Conservation (phyloP, 2,329 filamentous ascomycete genomes). For the Delphinella strobiligena region DNA sequence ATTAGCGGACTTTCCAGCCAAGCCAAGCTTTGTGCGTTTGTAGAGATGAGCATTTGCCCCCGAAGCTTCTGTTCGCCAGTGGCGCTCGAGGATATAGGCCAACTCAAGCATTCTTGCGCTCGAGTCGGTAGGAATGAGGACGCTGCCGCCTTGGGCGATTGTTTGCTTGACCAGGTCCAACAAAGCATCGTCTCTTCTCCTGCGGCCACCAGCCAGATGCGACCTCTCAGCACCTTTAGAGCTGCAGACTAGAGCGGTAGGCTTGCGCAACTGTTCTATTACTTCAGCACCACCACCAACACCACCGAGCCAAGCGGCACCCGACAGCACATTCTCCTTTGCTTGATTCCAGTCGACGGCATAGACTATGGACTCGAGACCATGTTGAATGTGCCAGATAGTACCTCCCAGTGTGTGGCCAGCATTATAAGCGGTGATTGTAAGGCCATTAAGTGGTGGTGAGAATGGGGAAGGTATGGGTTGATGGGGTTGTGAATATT, state of each 20-base stretch:
- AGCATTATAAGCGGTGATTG: conserved; percentile 91
- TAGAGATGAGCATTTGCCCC: conserved; percentile 31
- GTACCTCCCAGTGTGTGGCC: conserved; percentile 93
- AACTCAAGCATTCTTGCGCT: conserved; percentile 89
- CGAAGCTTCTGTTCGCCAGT: conserved; percentile 53
- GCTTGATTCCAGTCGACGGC: conserved; percentile 97
- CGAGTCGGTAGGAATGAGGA: conserved; percentile 87
- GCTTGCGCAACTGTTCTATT: conserved; percentile 83
- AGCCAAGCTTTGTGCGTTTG: conserved; percentile 50
- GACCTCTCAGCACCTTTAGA: conserved; percentile 65
- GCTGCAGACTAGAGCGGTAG: conserved; percentile 87
- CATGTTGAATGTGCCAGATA: conserved; percentile 98
- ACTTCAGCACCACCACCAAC: conserved; percentile 77
- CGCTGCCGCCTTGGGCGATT: conserved; percentile 71
- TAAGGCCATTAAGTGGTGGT: conserved; percentile 78
- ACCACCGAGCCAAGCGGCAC: conserved; percentile 85
- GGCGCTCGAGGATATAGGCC: conserved; percentile 82
- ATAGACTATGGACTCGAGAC: conserved; percentile 92
- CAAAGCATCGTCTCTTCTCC: conserved; percentile 74
- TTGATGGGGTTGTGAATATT: conserved; percentile 94
- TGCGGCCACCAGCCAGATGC: conserved; percentile 45
- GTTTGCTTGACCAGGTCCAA: conserved; percentile 71
- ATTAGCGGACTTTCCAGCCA: conserved; percentile 75
- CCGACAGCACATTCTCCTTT: conserved; percentile 87
- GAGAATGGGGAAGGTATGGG: conserved; percentile 78